These are phyloP conservation scores for Cucumis hystrix DNA, from an alignment of 306 rosid species.

Conservation along the genomic window DNA sequence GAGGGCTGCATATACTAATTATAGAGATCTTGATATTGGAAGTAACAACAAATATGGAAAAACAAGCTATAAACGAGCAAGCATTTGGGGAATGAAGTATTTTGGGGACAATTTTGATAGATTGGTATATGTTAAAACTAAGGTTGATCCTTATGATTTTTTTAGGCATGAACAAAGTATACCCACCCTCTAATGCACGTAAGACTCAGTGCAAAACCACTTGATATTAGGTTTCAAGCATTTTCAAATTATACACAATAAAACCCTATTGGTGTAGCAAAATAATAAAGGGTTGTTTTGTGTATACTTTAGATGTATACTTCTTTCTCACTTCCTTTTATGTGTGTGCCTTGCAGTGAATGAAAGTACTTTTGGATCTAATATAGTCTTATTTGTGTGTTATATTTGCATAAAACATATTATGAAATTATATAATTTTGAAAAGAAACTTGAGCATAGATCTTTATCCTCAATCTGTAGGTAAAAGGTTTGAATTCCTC, in stretches of 20 bases:
- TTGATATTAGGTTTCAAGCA: background rate
- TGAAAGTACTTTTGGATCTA: no score
- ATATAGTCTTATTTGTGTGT: no score
- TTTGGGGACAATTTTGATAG: conserved; percentile 55
- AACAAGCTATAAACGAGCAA: conserved; percentile 29
- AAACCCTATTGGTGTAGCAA: background rate
- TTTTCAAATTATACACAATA: background rate
- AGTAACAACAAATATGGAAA: conserved; percentile 30
- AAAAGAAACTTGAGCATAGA: no score
- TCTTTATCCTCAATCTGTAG: no score
- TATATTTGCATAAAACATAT: no score
- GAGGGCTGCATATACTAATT: conserved; percentile 61
- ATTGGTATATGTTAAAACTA: conserved; percentile 45
- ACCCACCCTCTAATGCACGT: conserved; percentile 11
- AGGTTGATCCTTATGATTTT: conserved; percentile 61
- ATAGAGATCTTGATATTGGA: conserved; percentile 72
- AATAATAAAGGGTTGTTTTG: background rate
- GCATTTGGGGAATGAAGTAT: conserved; percentile 58
- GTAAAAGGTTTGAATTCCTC: no score
- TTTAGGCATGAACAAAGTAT: conserved; percentile 84
- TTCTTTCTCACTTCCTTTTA: no score
- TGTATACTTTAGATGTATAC: background rate
- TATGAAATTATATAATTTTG: no score
- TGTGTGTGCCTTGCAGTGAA: no score
- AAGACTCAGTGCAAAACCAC: no score